A percentile compares a stretch with the other conserved stretches of the same genome.
Evolutionary conservation across 371 early-diverging fungal species (phyloP).

Genomic region (Capniomyces stellatus): DNA sequence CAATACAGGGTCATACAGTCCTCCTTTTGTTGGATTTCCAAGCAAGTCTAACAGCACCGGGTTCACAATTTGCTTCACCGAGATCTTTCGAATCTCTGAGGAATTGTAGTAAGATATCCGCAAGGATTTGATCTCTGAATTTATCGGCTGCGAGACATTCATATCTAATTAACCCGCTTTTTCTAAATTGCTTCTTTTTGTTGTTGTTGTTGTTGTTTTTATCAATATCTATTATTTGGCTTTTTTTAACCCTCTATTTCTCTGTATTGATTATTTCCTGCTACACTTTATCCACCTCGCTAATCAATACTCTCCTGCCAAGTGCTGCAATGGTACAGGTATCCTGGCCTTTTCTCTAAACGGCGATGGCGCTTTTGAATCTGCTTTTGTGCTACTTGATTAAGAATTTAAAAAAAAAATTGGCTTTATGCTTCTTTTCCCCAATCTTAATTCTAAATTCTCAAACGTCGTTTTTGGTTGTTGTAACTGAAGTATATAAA

Average conservation of each 20-base stretch:
- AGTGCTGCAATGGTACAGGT: too few species aligned
- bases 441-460: too few species aligned
- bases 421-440: too few species aligned
- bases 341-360: too few species aligned
- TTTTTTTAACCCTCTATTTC: neutral
- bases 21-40: slow-evolving; percentile 80
- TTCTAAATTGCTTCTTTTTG: neutral
- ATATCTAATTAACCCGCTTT: slow-evolving; percentile 1
- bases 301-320: too few species aligned
- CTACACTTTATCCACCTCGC: too few species aligned
- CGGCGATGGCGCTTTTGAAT: too few species aligned
- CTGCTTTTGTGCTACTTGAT: too few species aligned
- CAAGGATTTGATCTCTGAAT: slow-evolving; percentile 18
- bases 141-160: slow-evolving; percentile 24
- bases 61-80: slow-evolving; percentile 82
- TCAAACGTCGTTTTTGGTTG: too few species aligned
- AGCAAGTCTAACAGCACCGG: slow-evolving; percentile 82
- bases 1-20: slow-evolving; percentile 91
- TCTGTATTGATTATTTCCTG: neutral
- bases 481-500: too few species aligned
- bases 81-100: slow-evolving; percentile 83
- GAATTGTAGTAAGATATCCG: slow-evolving; percentile 77
- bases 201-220: neutral
- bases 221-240: neutral
- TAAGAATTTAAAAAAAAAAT: too few species aligned